Conservation (phyloP, 768 basidiomycete species). For the Mrakia gelida region DNA sequence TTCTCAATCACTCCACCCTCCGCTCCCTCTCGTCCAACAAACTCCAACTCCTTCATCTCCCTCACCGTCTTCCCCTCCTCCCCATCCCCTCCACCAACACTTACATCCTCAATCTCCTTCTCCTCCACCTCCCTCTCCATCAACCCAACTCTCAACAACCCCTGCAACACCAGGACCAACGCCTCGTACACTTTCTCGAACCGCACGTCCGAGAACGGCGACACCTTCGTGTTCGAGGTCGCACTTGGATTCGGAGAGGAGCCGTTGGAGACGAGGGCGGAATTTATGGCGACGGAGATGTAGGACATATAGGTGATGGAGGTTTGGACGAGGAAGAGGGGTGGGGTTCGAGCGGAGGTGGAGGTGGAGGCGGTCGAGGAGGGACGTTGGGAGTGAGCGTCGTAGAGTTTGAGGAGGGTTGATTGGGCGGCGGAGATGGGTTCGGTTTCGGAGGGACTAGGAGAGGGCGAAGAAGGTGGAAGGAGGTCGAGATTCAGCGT, state of each 20-base stretch:
- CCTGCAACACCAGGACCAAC: slow-evolving; percentile 71
- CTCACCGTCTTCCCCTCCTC: slow-evolving; percentile 26
- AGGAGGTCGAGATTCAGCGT: slow-evolving; percentile 8
- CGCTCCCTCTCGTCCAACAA: slow-evolving; percentile 39
- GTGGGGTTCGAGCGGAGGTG: background rate
- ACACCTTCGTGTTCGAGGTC: slow-evolving; percentile 38
- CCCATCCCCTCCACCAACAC: slow-evolving; percentile 29
- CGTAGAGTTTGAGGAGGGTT: slow-evolving; percentile 78
- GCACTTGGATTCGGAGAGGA: background rate
- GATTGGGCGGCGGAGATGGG: slow-evolving; percentile 78
- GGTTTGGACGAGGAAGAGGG: slow-evolving; percentile 55
- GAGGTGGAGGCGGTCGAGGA: background rate
- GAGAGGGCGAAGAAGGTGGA: background rate
- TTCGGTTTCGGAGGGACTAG: slow-evolving; percentile 56
- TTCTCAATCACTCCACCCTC: slow-evolving; percentile 48
- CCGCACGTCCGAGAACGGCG: slow-evolving; percentile 26
- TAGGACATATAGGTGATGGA: slow-evolving; percentile 63
- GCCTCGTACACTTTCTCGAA: slow-evolving; percentile 64
- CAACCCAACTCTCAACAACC: slow-evolving; percentile 59
- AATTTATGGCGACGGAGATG: slow-evolving; percentile 52
- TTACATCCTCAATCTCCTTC: slow-evolving; percentile 43
- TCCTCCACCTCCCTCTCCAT: slow-evolving; percentile 48
- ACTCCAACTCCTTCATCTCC: slow-evolving; percentile 30
- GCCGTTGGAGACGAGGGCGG: too few relatives aligned
- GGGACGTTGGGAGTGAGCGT: slow-evolving; percentile 64